A percentile compares a stretch with the other conserved stretches of the same genome.
These are phyloP conservation scores for Caryopteris hybrid DNA, from an alignment of 305 asterid species.

Conservation along the genomic window DNA sequence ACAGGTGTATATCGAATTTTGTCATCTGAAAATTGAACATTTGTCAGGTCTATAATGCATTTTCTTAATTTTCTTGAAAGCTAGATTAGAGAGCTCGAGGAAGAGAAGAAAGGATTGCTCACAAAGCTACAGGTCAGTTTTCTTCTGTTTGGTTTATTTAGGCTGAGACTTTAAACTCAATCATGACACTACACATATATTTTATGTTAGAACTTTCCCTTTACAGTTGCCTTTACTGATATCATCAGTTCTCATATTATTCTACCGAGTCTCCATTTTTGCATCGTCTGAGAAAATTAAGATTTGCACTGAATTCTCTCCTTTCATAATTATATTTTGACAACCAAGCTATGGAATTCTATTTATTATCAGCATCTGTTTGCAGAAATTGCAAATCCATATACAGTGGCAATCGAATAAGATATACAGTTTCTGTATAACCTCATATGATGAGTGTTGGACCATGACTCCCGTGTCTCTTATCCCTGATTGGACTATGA, in stretches of 20 bases:
- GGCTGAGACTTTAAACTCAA: slow-evolving; percentile 6
- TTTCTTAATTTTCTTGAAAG: slow-evolving; percentile 46
- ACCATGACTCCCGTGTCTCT: neutral
- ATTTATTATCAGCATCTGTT: neutral
- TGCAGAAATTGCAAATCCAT: neutral
- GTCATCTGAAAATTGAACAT: neutral
- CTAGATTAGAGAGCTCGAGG: slow-evolving; percentile 96
- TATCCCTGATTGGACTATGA: too few relatives aligned
- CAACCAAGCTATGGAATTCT: neutral
- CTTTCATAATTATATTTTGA: neutral
- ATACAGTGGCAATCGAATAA: neutral
- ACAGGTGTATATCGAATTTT: slow-evolving; percentile 47
- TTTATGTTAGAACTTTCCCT: neutral
- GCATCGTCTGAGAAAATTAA: neutral
- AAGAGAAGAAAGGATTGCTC: slow-evolving; percentile 80
- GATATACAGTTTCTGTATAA: neutral
- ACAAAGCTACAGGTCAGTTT: slow-evolving; percentile 69
- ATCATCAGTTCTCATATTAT: neutral
- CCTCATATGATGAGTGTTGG: neutral
- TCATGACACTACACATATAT: neutral
- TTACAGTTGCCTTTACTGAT: neutral
- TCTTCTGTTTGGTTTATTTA: neutral
- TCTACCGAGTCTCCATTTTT: neutral
- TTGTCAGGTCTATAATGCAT: slow-evolving; percentile 19
- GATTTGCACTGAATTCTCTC: neutral